Conservation (phyloP, 352 stramenopile species). For the Pythium apleroticum region DNA sequence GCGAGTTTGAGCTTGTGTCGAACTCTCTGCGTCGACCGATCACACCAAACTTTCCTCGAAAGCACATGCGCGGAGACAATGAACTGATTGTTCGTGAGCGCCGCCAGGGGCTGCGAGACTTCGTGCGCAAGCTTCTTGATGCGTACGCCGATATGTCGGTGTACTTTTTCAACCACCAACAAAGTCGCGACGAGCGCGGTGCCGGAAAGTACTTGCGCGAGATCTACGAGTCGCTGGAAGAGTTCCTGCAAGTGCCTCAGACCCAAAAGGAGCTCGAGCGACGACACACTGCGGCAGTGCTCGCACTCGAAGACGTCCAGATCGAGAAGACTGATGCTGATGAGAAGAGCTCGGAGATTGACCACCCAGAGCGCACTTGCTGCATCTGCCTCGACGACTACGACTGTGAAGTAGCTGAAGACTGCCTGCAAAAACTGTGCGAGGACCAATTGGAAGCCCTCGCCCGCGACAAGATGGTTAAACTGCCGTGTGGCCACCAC, state of each 20-base stretch:
- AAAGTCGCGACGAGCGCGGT: slow-evolving; percentile 18
- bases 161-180: slow-evolving; percentile 35
- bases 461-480: slow-evolving; percentile 46
- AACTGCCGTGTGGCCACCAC: slow-evolving; percentile 60
- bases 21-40: slow-evolving; percentile 42
- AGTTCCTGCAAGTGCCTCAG: slow-evolving; percentile 22
- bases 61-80: slow-evolving; percentile 65
- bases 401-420: slow-evolving; percentile 34
- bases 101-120: slow-evolving; percentile 42
- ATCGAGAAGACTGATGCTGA: not conserved
- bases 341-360: not conserved
- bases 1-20: slow-evolving; percentile 29
- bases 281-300: slow-evolving; percentile 14
- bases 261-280: slow-evolving; percentile 22
- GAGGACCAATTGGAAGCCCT: slow-evolving; percentile 23
- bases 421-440: slow-evolving; percentile 6
- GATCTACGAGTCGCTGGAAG: slow-evolving; percentile 32
- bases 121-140: slow-evolving; percentile 59
- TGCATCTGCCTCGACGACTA: slow-evolving; percentile 28
- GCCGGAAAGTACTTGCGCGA: slow-evolving; percentile 23
- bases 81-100: slow-evolving; percentile 50
- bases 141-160: slow-evolving; percentile 63
- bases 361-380: slow-evolving; percentile 26
- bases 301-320: slow-evolving; percentile 22
- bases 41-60: slow-evolving; percentile 52